Base-by-base conservation (phyloP, 371 early-diverging fungal species). In the Mortierella polycephala region DNA sequence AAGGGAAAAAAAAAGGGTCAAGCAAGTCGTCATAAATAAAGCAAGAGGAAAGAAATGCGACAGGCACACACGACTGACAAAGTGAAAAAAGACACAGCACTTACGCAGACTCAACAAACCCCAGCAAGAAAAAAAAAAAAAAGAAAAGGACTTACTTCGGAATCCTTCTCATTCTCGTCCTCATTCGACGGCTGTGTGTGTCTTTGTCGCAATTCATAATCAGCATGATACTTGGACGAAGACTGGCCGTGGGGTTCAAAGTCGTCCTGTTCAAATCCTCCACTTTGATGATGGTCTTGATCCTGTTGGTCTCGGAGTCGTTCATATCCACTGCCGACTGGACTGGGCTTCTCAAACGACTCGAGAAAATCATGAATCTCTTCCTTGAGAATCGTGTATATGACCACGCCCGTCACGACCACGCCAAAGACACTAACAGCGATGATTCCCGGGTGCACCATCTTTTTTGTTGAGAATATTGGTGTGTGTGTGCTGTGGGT, bases 361-460 rank as follows among this genome's bases (percentile, higher is more conserved):
- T 62, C 57, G 12, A 67, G 5, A n/a, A 65, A 57, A 41, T 63
- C 64, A 23, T 56, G 6, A 45, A 71, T 30, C 20, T 71, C 72
- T 10, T 79, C 79, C 47, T 62, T 68, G 66, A 72, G 12, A 47
- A 72, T 69, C 1, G 57, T 45, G 46, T 69, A 79, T 47, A 79
- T 47, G 37, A 72, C 73, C 2, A 79, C 72, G 5, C 79, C 73
- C 4, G 69, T 72, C 20, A 67, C 68, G 13, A 79, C 73, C 14
- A 72, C 69, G 49, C 69, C 79, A 45, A 72, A 14, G 21, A 69
- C 69, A 21, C 72, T 49, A 18, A 37, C 64, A 21, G 57, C 79
- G 30, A 79, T 21, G 39, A 72, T 55, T 47, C 73, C 79, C 37
- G 79, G 79, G 65, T 71, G 77, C 47, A 77, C 68, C 71, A 71